These are phyloP conservation scores for Hypoxylon sp. DNA, from an alignment of 2,329 filamentous ascomycete genomes.

Conservation along the genomic window DNA sequence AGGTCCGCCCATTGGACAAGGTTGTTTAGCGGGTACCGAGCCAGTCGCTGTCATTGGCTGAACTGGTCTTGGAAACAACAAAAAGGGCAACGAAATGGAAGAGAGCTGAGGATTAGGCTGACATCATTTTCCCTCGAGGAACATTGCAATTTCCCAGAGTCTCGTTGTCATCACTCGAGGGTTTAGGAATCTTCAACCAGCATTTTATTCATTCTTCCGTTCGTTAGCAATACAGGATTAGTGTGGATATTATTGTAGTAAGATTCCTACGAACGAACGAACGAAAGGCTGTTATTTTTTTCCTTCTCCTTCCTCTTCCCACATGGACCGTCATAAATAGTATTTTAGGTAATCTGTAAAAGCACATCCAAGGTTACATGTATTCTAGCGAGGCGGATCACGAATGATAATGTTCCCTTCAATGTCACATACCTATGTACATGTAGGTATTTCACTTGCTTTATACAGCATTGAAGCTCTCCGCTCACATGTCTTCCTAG, in stretches of 20 bases:
- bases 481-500: constrained; percentile 1
- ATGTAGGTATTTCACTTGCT: background rate
- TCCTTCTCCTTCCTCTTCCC: background rate
- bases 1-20: constrained; percentile 37
- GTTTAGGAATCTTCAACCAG: constrained; percentile 13
- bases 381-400: constrained; percentile 10
- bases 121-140: constrained; percentile 39
- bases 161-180: constrained; percentile 24
- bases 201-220: constrained; percentile 16
- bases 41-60: constrained; percentile 35
- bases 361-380: constrained; percentile 5
- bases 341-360: background rate
- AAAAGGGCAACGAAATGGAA: constrained; percentile 45
- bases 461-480: constrained; percentile 1
- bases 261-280: constrained; percentile 18
- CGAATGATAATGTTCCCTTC: constrained; percentile 11
- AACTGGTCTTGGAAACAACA: constrained; percentile 30
- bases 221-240: constrained; percentile 13
- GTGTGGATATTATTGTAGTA: constrained; percentile 15
- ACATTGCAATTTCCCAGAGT: constrained; percentile 41
- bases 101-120: constrained; percentile 37
- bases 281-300: background rate
- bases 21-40: constrained; percentile 37
- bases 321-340: background rate
- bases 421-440: constrained; percentile 8